Evolutionary conservation across 345 rosid genomes (phyloP).

Genomic region (Raphanus raphanistrum): DNA sequence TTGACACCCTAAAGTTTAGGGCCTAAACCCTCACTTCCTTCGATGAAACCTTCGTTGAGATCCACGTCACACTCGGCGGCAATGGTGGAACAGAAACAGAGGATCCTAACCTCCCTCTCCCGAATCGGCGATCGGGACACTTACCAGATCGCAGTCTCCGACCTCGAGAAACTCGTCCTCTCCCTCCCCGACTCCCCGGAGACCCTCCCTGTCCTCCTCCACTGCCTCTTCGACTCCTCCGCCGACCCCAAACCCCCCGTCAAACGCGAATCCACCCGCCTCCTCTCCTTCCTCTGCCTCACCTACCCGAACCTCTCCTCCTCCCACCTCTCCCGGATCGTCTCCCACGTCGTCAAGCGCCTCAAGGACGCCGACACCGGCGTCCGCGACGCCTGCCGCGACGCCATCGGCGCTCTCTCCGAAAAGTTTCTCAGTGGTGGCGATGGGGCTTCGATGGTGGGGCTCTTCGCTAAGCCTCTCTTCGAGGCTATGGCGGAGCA

Average conservation of each 20-base stretch:
- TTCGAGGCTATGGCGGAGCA: slow-evolving; percentile 97
- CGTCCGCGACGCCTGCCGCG: slow-evolving; percentile 84
- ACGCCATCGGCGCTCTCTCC: slow-evolving; percentile 68
- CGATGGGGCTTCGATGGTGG: slow-evolving; percentile 52
- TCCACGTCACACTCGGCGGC: slow-evolving; percentile 70
- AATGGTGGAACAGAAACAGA: slow-evolving; percentile 89
- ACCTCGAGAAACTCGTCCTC: slow-evolving; percentile 67
- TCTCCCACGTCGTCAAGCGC: slow-evolving; percentile 65
- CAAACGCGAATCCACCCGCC: slow-evolving; percentile 72
- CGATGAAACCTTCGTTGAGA: slow-evolving; percentile 43
- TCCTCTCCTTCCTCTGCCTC: slow-evolving; percentile 64
- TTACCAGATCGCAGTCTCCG: slow-evolving; percentile 83
- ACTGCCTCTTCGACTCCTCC: slow-evolving; percentile 77
- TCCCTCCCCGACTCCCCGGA: slow-evolving; percentile 65
- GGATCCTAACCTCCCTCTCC: slow-evolving; percentile 69
- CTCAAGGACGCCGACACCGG: slow-evolving; percentile 84
- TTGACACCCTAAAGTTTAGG: not conserved
- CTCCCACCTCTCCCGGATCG: slow-evolving; percentile 66
- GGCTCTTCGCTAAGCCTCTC: slow-evolving; percentile 76
- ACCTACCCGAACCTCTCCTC: slow-evolving; percentile 59
- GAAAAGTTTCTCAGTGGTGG: slow-evolving; percentile 61
- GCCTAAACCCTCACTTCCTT: no score
- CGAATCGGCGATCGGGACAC: slow-evolving; percentile 94
- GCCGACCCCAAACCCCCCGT: slow-evolving; percentile 79
- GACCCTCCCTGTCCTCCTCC: slow-evolving; percentile 70